Percentiles rank a stretch among this genome's conserved stretches.
Evolutionary conservation across 2,329 filamentous ascomycete species (phyloP).

Genomic region (Ceratocystis alfenasii): DNA sequence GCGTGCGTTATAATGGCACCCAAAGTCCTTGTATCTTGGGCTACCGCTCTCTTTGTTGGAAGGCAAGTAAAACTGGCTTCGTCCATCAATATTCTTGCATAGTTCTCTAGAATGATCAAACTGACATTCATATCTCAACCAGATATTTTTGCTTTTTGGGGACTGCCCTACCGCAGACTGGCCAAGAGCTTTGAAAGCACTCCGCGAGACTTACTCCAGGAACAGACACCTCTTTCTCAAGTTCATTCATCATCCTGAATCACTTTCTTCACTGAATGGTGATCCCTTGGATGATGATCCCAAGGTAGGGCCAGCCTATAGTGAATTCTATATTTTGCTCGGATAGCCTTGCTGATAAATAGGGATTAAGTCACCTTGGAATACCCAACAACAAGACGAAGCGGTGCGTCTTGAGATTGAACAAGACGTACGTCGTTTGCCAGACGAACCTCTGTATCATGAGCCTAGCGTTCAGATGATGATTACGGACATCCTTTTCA

Average conservation of each 20-base stretch:
- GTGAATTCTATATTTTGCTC: neutral
- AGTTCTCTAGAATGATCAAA: neutral
- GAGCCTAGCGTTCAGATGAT: slow-evolving; percentile 64
- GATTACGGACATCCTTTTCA: slow-evolving; percentile 79
- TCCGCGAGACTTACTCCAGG: slow-evolving; percentile 61
- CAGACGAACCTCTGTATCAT: slow-evolving; percentile 83
- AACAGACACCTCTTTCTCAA: slow-evolving; percentile 63
- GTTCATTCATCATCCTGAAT: slow-evolving; percentile 73
- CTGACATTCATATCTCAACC: slow-evolving; percentile 14
- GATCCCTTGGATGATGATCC: slow-evolving; percentile 81
- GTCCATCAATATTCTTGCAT: neutral
- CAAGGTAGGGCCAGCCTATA: slow-evolving; percentile 33
- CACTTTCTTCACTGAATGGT: slow-evolving; percentile 54
- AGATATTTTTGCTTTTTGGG: slow-evolving; percentile 74
- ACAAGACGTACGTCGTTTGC: slow-evolving; percentile 88
- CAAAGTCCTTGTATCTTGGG: slow-evolving; percentile 56
- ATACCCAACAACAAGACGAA: slow-evolving; percentile 74
- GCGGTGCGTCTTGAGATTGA: slow-evolving; percentile 73
- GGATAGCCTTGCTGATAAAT: neutral
- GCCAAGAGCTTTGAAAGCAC: slow-evolving; percentile 53
- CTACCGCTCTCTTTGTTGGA: slow-evolving; percentile 84
- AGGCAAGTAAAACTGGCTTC: slow-evolving; percentile 40
- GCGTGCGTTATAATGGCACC: slow-evolving; percentile 49
- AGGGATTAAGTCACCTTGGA: slow-evolving; percentile 67
- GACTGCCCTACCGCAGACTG: slow-evolving; percentile 53